Evolutionary conservation across 352 stramenopile genomes (phyloP), one percentile per base, ranked within the genome.

Genomic region (Pythium volutum): DNA sequence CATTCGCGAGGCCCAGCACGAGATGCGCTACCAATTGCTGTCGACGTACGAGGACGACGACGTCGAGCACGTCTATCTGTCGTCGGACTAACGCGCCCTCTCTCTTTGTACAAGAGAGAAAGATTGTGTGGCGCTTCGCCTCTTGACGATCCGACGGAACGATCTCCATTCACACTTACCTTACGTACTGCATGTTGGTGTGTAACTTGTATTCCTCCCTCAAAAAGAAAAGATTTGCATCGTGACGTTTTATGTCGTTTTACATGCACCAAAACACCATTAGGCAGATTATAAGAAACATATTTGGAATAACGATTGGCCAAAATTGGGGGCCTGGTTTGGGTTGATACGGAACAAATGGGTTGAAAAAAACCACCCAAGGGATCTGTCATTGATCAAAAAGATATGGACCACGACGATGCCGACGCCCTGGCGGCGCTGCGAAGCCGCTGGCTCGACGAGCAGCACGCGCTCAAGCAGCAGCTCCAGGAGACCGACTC

Each of bases 21-120:
- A 91, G 59, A 64, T 85, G 61, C 73, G 67, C 55, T 91, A 93
- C 70, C 84, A 93, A 47, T 62, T 93, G 39, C 57, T 93, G 11
- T 87, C 84, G 39, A 83, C 64, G 20, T 91, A 93, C 64, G 81
- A 93, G 70, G 84, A 93, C 46, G 80, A 91, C 67, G 71, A 85
- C 67, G 72, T 89, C 68, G 81, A 91, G 69, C 80, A 93, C 62
- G 77, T 84, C 11, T 93, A 93, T 41, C 71, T 91, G 58, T 89
- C 79, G 41, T 64, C 76, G 7, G 81, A 91, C 27, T 93, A 71
- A 12, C 43, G 15, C 4, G 6, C 2, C 33, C 36, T 22, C 25
- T 38, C 36, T 22, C 6, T 18, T 4, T 43, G 1, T 43, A 43
- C 6, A 5, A n/a, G 27, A 36, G 31, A 36, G 31, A 6, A n/a